These are phyloP conservation scores for Penicillium subrubescens DNA, from an alignment of 495 filamentous ascomycete species.

Conservation along the genomic window DNA sequence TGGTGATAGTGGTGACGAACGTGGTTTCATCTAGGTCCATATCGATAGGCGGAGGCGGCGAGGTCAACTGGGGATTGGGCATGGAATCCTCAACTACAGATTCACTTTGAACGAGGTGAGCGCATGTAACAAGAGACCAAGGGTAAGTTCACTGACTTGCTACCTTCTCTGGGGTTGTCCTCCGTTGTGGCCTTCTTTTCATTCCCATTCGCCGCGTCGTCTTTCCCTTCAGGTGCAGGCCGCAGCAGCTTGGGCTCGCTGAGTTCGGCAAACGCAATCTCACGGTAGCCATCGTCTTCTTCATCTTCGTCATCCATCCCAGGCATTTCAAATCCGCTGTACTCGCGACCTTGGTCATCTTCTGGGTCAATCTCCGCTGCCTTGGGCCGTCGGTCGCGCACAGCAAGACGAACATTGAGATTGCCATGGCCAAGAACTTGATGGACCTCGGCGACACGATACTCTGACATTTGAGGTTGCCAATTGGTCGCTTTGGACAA, in stretches of 20 bases:
- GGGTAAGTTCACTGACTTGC: slow-evolving; percentile 48
- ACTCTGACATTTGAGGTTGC: slow-evolving; percentile 71
- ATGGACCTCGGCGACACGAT: slow-evolving; percentile 66
- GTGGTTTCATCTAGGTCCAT: slow-evolving; percentile 34
- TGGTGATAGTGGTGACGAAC: slow-evolving; percentile 24
- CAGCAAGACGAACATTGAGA: slow-evolving; percentile 66
- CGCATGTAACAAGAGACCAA: slow-evolving; percentile 25
- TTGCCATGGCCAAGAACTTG: slow-evolving; percentile 48
- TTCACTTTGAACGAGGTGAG: slow-evolving; percentile 41
- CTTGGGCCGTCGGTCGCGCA: slow-evolving; percentile 62
- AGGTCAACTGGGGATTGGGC: slow-evolving; percentile 16
- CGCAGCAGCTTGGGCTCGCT: slow-evolving; percentile 63
- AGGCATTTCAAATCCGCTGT: slow-evolving; percentile 69
- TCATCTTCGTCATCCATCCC: slow-evolving; percentile 55
- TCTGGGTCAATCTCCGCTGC: slow-evolving; percentile 44
- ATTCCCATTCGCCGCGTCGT: slow-evolving; percentile 5
- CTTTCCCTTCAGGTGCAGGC: slow-evolving; percentile 23
- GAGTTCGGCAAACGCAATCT: slow-evolving; percentile 57
- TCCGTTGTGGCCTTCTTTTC: slow-evolving; percentile 16
- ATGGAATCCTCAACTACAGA: slow-evolving; percentile 33
- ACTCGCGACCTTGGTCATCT: slow-evolving; percentile 59
- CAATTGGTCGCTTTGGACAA: slow-evolving; percentile 76
- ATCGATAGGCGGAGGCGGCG: slow-evolving; percentile 10
- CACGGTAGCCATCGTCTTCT: slow-evolving; percentile 55
- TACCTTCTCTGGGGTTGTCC: slow-evolving; percentile 33